Base-by-base conservation (phyloP, 2,329 filamentous ascomycete species). In the Aspergillus nomiae region DNA sequence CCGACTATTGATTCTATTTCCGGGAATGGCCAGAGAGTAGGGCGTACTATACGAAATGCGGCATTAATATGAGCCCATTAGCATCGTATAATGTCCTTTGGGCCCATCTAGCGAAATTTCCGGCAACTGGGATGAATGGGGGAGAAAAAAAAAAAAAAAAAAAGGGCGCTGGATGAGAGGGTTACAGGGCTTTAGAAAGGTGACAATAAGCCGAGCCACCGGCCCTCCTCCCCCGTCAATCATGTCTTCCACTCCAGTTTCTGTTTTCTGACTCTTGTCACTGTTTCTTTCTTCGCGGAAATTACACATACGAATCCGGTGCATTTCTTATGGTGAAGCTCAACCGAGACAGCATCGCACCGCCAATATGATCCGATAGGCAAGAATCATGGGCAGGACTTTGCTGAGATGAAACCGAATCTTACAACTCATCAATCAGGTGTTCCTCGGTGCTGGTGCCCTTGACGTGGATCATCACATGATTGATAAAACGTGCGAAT, bases 401-500 rank as follows among this genome's bases (percentile, higher is more conserved):
- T 55, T 24, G 16, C 21, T 36, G 34, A 36, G 51, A 55, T 38
- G 51, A 38, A 55, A 55, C 51, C 1, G 32, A 55, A 61, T 56
- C 51, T 65, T 54, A 63, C 65, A 64, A 62, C 62, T 64, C 64
- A 63, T 58, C 58, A 34, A 60, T 63, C 58, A 65, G 63, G 41
- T 61, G 60, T 61, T 59, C 38, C 56, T n/a, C 32, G 32, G 55
- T 36, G 34, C 34, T 48, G 57, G 54, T 55, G 61, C 57, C 59
- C 55, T 61, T 48, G 56, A 65, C 50, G 55, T 63, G 63, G 55
- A 65, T 64, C 59, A 73, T 74, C 71, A 74, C 72, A 70, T 73
- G 72, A 72, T 71, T 68, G 63, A 58, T 62, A 62, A 71, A 73
- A 73, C 70, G 68, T 73, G 70, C 65, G 54, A 60, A 63, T 57